A percentile compares a stretch with the other conserved stretches of the same genome.
Conservation (phyloP, 2,329 filamentous ascomycete species). For the Penicillium sp. region DNA sequence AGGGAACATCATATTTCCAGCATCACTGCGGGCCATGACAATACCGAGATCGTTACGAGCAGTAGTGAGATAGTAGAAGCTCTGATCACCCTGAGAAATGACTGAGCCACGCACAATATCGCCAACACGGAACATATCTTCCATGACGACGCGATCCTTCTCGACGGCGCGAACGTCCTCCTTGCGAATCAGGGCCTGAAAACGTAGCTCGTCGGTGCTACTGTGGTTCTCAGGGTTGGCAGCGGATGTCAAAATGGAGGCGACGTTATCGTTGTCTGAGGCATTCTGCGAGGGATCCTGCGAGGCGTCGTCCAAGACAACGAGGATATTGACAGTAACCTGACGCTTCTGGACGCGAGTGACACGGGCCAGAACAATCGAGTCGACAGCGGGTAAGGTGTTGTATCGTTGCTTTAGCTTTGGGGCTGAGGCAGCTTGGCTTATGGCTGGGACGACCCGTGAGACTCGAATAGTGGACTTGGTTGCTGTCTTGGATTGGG, state of each 20-base stretch:
- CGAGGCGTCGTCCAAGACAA: conserved; percentile 61
- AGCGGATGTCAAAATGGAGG: conserved; percentile 38
- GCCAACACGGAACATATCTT: conserved; percentile 87
- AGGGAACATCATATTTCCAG: conserved; percentile 86
- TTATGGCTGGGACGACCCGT: conserved; percentile 16
- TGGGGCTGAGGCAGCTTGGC: conserved; percentile 1
- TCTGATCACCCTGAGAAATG: conserved; percentile 88
- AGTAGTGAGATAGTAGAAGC: conserved; percentile 92
- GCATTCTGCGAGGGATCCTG: conserved; percentile 22
- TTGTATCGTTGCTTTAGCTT: conserved; percentile 57
- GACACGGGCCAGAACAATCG: conserved; percentile 78
- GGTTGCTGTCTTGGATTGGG: conserved; percentile 32
- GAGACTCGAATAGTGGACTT: conserved; percentile 44
- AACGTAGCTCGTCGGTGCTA: conserved; percentile 63
- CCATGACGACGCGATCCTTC: conserved; percentile 89
- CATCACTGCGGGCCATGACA: conserved; percentile 86
- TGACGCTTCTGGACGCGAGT: conserved; percentile 82
- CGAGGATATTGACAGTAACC: conserved; percentile 81
- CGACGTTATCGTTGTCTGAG: conserved; percentile 40
- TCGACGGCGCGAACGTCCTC: conserved; percentile 95
- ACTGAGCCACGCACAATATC: conserved; percentile 88
- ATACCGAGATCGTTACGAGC: conserved; percentile 89
- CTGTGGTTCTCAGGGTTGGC: conserved; percentile 43
- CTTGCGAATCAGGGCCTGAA: conserved; percentile 78
- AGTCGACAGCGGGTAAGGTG: conserved; percentile 77